Base-by-base conservation (phyloP, 2,329 filamentous ascomycete genomes). In the Ceratocystis papillata region DNA sequence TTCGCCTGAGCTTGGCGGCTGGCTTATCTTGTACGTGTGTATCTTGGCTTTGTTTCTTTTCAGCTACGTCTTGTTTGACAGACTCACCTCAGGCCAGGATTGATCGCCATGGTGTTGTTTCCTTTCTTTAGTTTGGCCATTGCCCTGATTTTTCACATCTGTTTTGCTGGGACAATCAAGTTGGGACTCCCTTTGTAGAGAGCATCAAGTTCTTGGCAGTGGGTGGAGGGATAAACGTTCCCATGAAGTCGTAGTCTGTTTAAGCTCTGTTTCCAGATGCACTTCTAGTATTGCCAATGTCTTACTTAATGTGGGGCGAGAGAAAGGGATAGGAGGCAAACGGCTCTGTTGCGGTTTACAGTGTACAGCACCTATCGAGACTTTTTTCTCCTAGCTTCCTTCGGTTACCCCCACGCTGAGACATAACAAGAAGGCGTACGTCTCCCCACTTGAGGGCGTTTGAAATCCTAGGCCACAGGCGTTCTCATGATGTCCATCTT, bases 231-330 rank as follows among this genome's bases (percentile, higher is more conserved):
- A 46, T 46, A 17, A 22, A 5, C n/a, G 37, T 46, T 37, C 41
- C 48, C 44, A 45, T 22, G 46, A n/a, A n/a, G 44, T n/a, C 53
- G 61, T 48, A 28, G 61, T 46, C 61, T 45, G 41, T 63, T 63
- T 63, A 63, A 63, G 41, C 61, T 63, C 44, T 50, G 61, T 30
- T 48, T 63, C 61, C 41, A 46, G 61, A 63, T 22, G 48, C 28
- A 63, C 50, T 63, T 45, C 15, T 63, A 44, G 33, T 41, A 63
- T 63, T 63, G 25, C 61, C 41, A 45, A 63, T 63, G 61, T 63
- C 61, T 63, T 33, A 63, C 61, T 63, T 15, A 22, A 20, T 15
- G 17, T 48, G 15, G 6, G 37, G 25, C 15, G 20, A 41, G 10
- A 45, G 60, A 30, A 33, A 37, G 17, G 8, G 30, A 61, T 28